Base-by-base conservation (phyloP, 2,329 filamentous ascomycete species). In the Pyrenophora seminiperda region DNA sequence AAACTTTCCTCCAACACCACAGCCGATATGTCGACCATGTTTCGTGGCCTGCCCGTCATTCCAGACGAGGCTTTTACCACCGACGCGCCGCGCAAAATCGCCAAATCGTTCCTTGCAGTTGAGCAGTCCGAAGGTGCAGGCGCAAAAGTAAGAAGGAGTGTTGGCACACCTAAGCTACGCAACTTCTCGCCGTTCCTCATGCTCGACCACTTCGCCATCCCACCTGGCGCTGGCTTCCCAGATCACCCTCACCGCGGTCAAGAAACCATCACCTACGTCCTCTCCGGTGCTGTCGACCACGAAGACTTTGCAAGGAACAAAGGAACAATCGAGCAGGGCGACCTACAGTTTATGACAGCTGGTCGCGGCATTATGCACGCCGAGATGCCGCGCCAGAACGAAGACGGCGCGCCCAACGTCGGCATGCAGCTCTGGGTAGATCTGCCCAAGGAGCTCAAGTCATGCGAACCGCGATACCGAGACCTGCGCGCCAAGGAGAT, bases 351-450 rank as follows among this genome's bases (percentile, higher is more conserved):
- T 80, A 97, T 97, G 94, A 97, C 93, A 0, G 93, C 93, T 1
- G 93, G 93, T 3, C 80, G 82, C 15, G 93, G 93, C 33, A 95
- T 97, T 65, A 89, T 97, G 73, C 94, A 97, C 74, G 90, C 92
- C 30, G 93, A 97, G 76, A 97, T 97, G 91, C 93, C 93, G 7
- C 82, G 84, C 46, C 84, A 89, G 67, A 90, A 91, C 69, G 72
- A 80, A 1, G 89, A 94, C 70, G 90, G 90, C 41, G 83, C 79
- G 48, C 78, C 87, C 51, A 96, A 92, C 72, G 82, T 95, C 45
- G 93, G 93, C 27, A 83, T 97, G 76, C 94, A 97, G 77, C 81
- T 97, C 17, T 97, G 94, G 93, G 92, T 97, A 38, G 93, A 97
- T 71, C 78, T 97, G 9, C 93, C 94, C 5, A 76, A 84, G 66